Evolutionary conservation across 441 rosid genomes (phyloP), one percentile per base, ranked within the genome.

Genomic region (Mallotus repandus): DNA sequence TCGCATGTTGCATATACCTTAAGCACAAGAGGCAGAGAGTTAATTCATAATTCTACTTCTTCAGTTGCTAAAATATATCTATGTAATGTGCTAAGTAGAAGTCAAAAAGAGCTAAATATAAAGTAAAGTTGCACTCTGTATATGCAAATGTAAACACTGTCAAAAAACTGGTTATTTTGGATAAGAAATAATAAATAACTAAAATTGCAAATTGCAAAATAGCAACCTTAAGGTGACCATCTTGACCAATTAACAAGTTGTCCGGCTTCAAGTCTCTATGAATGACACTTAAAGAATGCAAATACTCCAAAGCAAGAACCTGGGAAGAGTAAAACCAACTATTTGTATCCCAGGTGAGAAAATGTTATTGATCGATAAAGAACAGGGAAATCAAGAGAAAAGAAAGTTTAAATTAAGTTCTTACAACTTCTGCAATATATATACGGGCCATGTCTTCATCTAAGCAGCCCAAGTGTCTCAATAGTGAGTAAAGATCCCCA

Each of bases 211-310:
- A n/a, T 55, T 70, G 32, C 59, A 63, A 72, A 69, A 71, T 74
- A 82, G 68, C 72, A 82, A 93, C 99, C 98, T 96, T 96, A 82
- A 96, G 79, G 74, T 96, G 99, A 81, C 99, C 99, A 87, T 93
- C 98, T 67, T 89, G 97, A 79, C 94, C 91, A 76, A 96, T 94
- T 90, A 96, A 85, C 89, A 96, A 81, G 82, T 96, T 96, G 88
- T 94, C 98, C 52, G 98, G 99, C 89, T 96, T 96, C 81, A 96
- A 81, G 81, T 94, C 98, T 86, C 99, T 89, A 77, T 96, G 99
- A 78, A 96, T 89, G 74, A 92, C 96, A 87, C 87, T 92, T 74
- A 86, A 78, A 49, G 99, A 94, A 84, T 96, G 99, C 84, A 94
- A 81, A 86, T 96, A 94, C 86, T 96, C 99, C 94, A 92, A 74